Conservation (phyloP, 768 basidiomycete species). For the Boletus sensibilis region DNA sequence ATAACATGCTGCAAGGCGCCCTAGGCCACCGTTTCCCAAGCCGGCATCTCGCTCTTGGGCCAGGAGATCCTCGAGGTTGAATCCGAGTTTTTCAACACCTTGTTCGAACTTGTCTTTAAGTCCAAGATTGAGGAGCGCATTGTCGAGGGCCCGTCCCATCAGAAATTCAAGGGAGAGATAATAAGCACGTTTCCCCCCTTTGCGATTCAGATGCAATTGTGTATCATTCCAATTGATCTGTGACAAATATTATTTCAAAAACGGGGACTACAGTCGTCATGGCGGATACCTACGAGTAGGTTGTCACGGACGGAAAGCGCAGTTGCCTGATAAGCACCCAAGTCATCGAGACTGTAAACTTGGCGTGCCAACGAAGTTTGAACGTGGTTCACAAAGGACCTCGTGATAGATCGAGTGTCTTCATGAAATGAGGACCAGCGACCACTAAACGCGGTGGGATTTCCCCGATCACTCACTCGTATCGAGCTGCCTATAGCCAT, state of each 20-base stretch:
- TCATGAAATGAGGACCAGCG: constrained; percentile 5
- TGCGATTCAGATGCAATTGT: constrained; percentile 72
- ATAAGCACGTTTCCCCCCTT: constrained; percentile 86
- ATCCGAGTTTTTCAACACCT: constrained; percentile 77
- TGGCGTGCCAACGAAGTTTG: constrained; percentile 90
- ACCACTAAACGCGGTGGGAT: background rate
- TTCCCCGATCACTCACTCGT: constrained; percentile 40
- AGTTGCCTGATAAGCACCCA: constrained; percentile 90
- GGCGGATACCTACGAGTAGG: constrained; percentile 56
- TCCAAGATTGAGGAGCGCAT: constrained; percentile 84
- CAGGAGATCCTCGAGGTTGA: constrained; percentile 83
- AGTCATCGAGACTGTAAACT: constrained; percentile 81
- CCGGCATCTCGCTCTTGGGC: constrained; percentile 92
- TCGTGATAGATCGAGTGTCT: constrained; percentile 66
- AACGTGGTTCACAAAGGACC: constrained; percentile 77
- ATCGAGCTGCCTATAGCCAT: constrained; percentile 54
- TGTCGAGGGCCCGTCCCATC: constrained; percentile 78
- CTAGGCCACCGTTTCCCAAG: constrained; percentile 93
- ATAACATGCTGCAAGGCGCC: constrained; percentile 96
- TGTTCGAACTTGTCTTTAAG: constrained; percentile 73
- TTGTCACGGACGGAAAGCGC: constrained; percentile 88
- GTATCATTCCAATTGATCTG: constrained; percentile 87
- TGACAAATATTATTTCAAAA: background rate
- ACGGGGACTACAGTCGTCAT: background rate
- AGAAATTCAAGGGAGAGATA: constrained; percentile 95